Percentiles rank a stretch among this genome's conserved stretches.
Conservation (phyloP, 2,329 filamentous ascomycete species). For the Orbilia blumenaviensis region DNA sequence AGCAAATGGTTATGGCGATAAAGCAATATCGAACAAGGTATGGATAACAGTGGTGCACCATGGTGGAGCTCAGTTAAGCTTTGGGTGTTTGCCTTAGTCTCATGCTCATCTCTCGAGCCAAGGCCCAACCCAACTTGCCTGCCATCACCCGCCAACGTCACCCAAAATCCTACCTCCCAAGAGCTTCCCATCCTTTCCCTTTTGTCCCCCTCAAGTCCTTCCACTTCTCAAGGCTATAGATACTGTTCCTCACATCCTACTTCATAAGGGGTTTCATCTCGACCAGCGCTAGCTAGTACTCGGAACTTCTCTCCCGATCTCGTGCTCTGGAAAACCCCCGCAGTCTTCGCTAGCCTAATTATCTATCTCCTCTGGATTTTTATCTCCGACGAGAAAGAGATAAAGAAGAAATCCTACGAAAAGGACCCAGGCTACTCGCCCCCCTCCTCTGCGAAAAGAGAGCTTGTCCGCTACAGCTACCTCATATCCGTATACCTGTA, state of each 20-base stretch:
- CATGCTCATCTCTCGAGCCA: constrained; percentile 43
- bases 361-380: background rate
- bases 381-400: constrained; percentile 1
- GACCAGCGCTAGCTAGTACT: background rate
- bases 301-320: background rate
- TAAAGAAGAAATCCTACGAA: constrained; percentile 8
- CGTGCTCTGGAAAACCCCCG: background rate
- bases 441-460: background rate
- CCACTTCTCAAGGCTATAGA: background rate
- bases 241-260: background rate
- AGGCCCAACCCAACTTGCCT: background rate
- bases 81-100: constrained; percentile 22
- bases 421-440: background rate
- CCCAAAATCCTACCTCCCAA: constrained; percentile 20
- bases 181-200: constrained; percentile 9
- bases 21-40: background rate
- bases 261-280: background rate
- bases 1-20: too few species aligned
- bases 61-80: background rate
- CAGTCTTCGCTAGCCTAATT: background rate
- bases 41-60: background rate
- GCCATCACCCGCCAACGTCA: constrained; percentile 53
- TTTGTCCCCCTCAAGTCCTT: background rate
- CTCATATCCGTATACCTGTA: background rate
- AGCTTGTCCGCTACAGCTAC: background rate